Evolutionary conservation across 2,329 filamentous ascomycete species (phyloP), one percentile per base, ranked within the genome.

Genomic region (Pseudocercospora fuligena): DNA sequence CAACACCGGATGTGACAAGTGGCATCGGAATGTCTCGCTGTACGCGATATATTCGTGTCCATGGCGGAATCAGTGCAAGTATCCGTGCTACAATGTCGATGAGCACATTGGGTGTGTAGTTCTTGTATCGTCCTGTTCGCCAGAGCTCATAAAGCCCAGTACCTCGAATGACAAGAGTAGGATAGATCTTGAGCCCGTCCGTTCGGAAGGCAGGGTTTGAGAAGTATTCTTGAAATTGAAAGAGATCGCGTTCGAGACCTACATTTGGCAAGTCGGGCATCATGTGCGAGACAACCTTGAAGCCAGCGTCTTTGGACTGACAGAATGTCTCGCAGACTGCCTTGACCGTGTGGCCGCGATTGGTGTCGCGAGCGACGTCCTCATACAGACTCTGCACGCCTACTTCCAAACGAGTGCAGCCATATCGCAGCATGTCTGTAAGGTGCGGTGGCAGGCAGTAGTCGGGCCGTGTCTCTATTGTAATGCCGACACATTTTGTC

Each of bases 1-100:
- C 95, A 0, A 99, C 95, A 47, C 95, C 95, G 0, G 94, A 97
- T 0, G 95, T 98, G n/a, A 99, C 96, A 25, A 99, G 86, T 0
- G 95, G 95, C 95, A 99, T 99, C n/a, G 95, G 95, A 66, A 99
- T 99, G 81, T 99, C 95, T 78, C 95, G 89, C 83, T 99, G 95
- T 0, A 99, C 95, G 67, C 95, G 93, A 82, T 99, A 99, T 75
- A 99, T 99, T 69, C 95, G 89, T 0, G 96, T 99, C 95, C 95
- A 99, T 1, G 95, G 95, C 0, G 95, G 95, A 0, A 99, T 91
- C 2, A 99, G 85, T 0, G 95, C 95, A 69, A 99, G 83, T 61
- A 99, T 99, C n/a, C 95, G 89, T 3, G 95, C 96, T 0, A 99
- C 93, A 16, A 99, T 88, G 78, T 99, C 95, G 68, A 99, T 93